Conservation (phyloP, 225 moss, liverwort and hornwort genomes). For the Pseudisothecium myosuroides region DNA sequence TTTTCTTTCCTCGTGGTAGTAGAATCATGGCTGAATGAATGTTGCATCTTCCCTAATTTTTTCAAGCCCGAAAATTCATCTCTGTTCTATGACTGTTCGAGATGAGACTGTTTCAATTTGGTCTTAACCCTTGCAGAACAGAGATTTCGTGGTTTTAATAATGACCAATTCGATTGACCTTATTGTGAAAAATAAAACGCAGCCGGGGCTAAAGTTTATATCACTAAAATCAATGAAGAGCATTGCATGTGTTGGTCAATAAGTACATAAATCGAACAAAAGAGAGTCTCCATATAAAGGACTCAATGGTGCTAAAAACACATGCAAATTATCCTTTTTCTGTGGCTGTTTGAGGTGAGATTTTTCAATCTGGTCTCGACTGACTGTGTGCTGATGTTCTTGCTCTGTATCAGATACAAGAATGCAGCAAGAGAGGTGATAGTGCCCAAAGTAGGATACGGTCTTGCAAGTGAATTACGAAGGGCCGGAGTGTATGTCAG, state of each 20-base stretch:
- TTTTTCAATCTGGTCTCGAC: not conserved
- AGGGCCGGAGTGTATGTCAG: constrained; percentile 60
- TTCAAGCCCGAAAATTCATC: not conserved
- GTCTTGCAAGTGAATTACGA: constrained; percentile 46
- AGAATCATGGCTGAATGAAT: not conserved
- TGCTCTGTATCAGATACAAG: constrained; percentile 34
- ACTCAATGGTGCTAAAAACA: not conserved
- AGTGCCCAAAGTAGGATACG: constrained; percentile 61
- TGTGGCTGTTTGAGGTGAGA: not conserved
- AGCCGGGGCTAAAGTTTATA: not conserved
- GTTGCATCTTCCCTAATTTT: not conserved
- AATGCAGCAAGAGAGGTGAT: constrained; percentile 38
- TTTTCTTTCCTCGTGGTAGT: not conserved
- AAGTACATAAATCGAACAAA: not conserved
- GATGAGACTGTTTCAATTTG: not conserved
- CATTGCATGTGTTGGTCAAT: not conserved
- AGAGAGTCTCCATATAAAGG: not conserved
- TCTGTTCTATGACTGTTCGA: not conserved
- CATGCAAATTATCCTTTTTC: not conserved
- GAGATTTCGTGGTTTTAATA: not conserved
- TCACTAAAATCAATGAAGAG: not conserved
- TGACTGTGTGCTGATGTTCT: not conserved
- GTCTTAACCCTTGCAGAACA: not conserved
- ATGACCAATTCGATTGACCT: not conserved
- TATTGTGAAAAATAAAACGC: not conserved